Conservation (phyloP, 805 yeast genomes). For the Candida endomychidarum region DNA sequence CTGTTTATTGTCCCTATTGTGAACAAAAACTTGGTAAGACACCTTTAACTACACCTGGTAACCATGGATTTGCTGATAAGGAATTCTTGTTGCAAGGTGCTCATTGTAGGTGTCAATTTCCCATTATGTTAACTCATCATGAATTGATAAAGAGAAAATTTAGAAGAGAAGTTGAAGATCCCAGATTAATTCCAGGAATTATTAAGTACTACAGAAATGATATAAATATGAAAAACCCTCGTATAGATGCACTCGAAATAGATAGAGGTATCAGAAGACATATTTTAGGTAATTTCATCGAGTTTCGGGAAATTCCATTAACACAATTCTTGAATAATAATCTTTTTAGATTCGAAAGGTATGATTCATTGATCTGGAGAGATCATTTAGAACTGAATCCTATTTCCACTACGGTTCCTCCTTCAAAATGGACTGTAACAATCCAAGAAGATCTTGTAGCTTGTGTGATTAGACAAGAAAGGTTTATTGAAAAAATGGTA, state of each 20-base stretch:
- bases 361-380: constrained; percentile 2
- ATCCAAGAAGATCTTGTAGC: constrained; percentile 23
- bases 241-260: neutral
- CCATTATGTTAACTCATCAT: constrained; percentile 18
- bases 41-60: neutral
- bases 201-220: constrained; percentile 3
- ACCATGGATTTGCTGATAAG: constrained; percentile 14
- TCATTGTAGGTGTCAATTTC: constrained; percentile 18
- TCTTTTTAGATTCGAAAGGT: neutral
- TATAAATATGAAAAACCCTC: neutral
- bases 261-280: constrained; percentile 5
- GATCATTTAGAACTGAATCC: constrained; percentile 9
- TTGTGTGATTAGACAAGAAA: constrained; percentile 22
- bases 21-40: neutral
- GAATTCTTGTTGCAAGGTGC: constrained; percentile 3
- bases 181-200: neutral
- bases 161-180: constrained; percentile 6
- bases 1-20: constrained; percentile 19
- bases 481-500: constrained; percentile 22
- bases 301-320: neutral
- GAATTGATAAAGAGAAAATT: constrained; percentile 22
- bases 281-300: constrained; percentile 24
- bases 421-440: constrained; percentile 29
- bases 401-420: constrained; percentile 3
- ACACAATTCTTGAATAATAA: neutral